Base-by-base conservation (phyloP, 306 rosid species). In the Vigna angularis region DNA sequence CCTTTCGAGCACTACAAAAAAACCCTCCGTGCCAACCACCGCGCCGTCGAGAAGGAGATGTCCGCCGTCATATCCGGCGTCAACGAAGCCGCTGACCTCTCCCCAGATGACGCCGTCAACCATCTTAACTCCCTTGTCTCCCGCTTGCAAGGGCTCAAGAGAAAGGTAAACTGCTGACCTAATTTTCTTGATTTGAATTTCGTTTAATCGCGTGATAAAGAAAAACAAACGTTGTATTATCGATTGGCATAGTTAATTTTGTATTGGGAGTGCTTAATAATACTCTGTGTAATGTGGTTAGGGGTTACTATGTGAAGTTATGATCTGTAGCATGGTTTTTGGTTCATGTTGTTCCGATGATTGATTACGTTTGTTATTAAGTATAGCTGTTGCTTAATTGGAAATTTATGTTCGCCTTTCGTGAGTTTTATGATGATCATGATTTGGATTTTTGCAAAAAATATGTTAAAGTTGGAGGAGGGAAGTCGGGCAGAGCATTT, bases 1-100 rank as follows among this genome's bases (percentile, higher is more conserved):
- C 99, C 99, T n/a, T 95, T 93, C 73, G 99, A 95, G 86, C 90
- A 91, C 86, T 95, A 86, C 97, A 95, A 91, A 93, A 95, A 95
- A 84, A 85, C 97, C 84, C 89, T 93, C 87, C 98, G 99, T 7
- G 85, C 91, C 77, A 91, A 91, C 87, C 92, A 95, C 78, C 98
- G 99, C 62, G 83, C 79, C 75, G 86, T 79, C 68, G 97, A 95
- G 88, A 93, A 89, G 77, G 99, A 93, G 79, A 77, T 95, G 67
- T 88, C 96, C 32, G 83, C 97, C 70, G 97, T 95, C 50, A 85
- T 95, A 51, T 82, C 87, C 65, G 85, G 89, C 79, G 93, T 91
- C 71, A 15, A 70, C 18, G 92, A 90, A 18, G 96, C 86, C 65
- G 73, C 83, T 20, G 87, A 77, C 59, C 40, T 88, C 12, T 86